Percentiles rank a stretch among this genome's conserved stretches.
Conservation (phyloP, 257 asterid genomes). For the Solanum pimpinellifolium region DNA sequence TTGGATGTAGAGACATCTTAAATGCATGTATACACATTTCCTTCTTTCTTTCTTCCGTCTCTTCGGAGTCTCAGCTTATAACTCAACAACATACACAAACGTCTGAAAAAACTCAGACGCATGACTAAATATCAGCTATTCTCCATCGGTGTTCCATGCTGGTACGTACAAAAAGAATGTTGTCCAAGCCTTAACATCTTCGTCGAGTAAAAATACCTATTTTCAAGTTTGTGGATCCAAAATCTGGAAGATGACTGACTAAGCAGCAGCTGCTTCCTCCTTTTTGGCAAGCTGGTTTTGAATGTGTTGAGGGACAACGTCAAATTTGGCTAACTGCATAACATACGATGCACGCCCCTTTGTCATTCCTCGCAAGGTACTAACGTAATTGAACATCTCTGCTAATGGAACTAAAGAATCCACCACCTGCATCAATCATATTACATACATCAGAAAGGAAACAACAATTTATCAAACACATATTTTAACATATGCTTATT, state of each 20-base stretch:
- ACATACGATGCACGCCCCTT: slow-evolving; percentile 95
- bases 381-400: slow-evolving; percentile 96
- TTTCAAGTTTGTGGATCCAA: not conserved
- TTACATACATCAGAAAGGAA: not conserved
- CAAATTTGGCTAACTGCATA: slow-evolving; percentile 93
- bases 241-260: not conserved
- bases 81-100: not conserved
- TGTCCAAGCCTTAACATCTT: not conserved
- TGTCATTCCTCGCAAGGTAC: slow-evolving; percentile 87
- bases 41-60: not conserved
- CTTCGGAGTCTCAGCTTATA: not conserved
- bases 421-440: slow-evolving; percentile 48
- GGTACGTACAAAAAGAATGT: not conserved
- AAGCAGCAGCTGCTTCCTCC: slow-evolving; percentile 72
- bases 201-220: not conserved
- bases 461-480: not conserved
- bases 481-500: not conserved
- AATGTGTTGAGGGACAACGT: slow-evolving; percentile 93
- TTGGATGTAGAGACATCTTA: not conserved
- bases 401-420: slow-evolving; percentile 89
- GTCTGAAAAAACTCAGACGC: not conserved
- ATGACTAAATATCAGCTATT: not conserved
- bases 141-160: not conserved
- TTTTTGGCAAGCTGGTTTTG: slow-evolving; percentile 77
- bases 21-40: not conserved